Percentiles rank a stretch among this genome's conserved stretches.
Conservation (phyloP, 805 yeast species). For the Hanseniaspora taiwanica region DNA sequence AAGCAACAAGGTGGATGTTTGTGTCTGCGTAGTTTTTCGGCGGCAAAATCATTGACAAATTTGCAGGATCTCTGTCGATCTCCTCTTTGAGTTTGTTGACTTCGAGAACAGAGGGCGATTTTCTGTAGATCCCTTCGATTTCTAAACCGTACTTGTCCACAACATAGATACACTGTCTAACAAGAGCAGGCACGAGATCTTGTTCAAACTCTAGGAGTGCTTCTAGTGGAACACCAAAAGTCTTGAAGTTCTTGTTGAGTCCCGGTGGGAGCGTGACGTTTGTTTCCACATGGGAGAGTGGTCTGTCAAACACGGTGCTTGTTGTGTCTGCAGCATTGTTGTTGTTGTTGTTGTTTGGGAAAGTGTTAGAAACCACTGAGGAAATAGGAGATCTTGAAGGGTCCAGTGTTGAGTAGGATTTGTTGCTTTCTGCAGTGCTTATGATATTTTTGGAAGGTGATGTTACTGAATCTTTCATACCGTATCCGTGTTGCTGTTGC, state of each 20-base stretch:
- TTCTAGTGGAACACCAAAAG: slow-evolving; percentile 81
- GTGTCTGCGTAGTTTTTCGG: slow-evolving; percentile 53
- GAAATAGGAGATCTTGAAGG: slow-evolving; percentile 6
- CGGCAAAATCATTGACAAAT: slow-evolving; percentile 39
- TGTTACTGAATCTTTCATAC: too few relatives aligned
- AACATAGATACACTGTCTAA: slow-evolving; percentile 74
- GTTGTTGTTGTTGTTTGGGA: slow-evolving; percentile 2
- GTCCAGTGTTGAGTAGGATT: slow-evolving; percentile 6
- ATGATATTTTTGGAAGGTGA: too few relatives aligned
- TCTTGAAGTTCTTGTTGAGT: slow-evolving; percentile 27
- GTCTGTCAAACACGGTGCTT: too few relatives aligned
- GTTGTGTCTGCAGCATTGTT: slow-evolving; percentile 9
- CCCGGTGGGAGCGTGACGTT: slow-evolving; percentile 26
- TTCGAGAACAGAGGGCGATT: slow-evolving; percentile 64
- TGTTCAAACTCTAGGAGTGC: slow-evolving; percentile 67
- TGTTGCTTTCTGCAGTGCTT: too few relatives aligned
- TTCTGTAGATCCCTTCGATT: slow-evolving; percentile 80
- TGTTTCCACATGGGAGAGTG: slow-evolving; percentile 22
- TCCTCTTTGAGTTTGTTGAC: slow-evolving; percentile 60
- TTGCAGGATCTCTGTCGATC: slow-evolving; percentile 65
- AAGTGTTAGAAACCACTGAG: slow-evolving; percentile 3
- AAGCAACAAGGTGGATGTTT: slow-evolving; percentile 80
- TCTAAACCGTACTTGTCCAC: slow-evolving; percentile 77
- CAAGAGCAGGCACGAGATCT: slow-evolving; percentile 84
- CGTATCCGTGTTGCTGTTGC: too few relatives aligned